Evolutionary conservation across 2,329 filamentous ascomycete genomes (phyloP), one percentile per base, ranked within the genome.

Genomic region (Fusarium buharicum): DNA sequence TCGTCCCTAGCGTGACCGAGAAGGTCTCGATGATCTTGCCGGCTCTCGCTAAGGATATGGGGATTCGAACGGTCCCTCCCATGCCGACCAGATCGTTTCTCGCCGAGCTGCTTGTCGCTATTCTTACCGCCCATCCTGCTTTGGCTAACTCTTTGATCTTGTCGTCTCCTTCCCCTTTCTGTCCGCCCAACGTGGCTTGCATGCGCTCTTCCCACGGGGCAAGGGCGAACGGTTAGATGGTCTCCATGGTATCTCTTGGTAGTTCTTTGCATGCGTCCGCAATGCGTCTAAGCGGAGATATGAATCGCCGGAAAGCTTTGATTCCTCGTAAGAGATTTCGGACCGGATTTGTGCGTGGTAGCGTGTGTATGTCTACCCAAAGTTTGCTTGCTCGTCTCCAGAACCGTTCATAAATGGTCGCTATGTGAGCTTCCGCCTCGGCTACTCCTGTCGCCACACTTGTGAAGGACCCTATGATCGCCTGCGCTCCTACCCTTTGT

Each of bases 371-470:
- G 13, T 52, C 43, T 36, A 16, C 48, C 51, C 33, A 60, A 31
- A 60, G 46, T 17, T 55, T 60, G 31, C 53, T 50, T 20, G 50
- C 57, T 30, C 53, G 46, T 34, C 50, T 66, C 60, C 20, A 66
- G 39, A 62, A 59, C 20, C 58, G 51, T 27, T 66, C 56, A 10
- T 58, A 37, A 28, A 34, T 52, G 16, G 43, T 64, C 16, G 37
- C 49, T 27, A 69, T 67, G 39, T 60, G 36, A 11, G 64, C 62
- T 43, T 67, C 56, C 17, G 64, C 64, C 50, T 69, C 55, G 17
- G 60, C 60, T 22, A 68, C 50, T 30, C 37, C 60, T 36, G 54
- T 65, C 36, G 62, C 61, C 5, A 69, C 51, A 13, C 53, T 63
- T 27, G 44, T 40, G 20, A 64, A 67, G 20, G 56, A 59, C 20